These are phyloP conservation scores for Pythium dissimile DNA, from an alignment of 352 stramenopile species.

Conservation along the genomic window DNA sequence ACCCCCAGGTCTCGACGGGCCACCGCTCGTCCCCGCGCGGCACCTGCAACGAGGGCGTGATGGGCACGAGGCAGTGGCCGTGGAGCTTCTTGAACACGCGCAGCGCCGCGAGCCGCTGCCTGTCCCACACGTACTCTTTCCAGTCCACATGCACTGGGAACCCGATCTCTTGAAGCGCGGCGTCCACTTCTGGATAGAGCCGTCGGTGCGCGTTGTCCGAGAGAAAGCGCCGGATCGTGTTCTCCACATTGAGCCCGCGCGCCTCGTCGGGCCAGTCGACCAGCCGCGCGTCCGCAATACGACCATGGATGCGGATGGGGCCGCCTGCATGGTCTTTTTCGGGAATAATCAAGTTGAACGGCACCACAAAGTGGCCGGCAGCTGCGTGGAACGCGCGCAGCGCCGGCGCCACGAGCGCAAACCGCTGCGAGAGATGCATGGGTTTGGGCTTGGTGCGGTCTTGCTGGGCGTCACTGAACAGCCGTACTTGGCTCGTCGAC, in stretches of 20 bases:
- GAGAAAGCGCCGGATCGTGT: constrained; percentile 10
- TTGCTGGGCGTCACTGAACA: background rate
- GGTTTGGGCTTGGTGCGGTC: background rate
- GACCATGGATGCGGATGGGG: background rate
- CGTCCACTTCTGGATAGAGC: background rate
- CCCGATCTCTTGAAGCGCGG: background rate
- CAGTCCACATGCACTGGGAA: constrained; percentile 11
- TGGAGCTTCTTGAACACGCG: constrained; percentile 28
- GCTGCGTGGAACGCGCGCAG: constrained; percentile 7
- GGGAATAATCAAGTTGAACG: constrained; percentile 10
- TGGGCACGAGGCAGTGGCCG: constrained; percentile 25
- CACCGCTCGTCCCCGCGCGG: constrained; percentile 21
- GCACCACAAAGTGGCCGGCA: constrained; percentile 15
- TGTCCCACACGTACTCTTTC: constrained; percentile 8
- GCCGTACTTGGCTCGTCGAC: background rate
- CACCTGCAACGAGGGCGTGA: constrained; percentile 29
- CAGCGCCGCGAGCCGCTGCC: constrained; percentile 12
- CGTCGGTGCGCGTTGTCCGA: constrained; percentile 2
- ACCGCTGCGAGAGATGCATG: background rate
- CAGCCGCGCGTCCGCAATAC: background rate
- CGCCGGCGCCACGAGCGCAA: background rate
- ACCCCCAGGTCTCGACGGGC: constrained; percentile 28
- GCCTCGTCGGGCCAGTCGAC: background rate
- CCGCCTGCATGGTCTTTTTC: background rate
- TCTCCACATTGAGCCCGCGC: constrained; percentile 3